These are phyloP conservation scores for Anaeramoeba ignava DNA, from an alignment of 78 protist genomes.

Conservation along the genomic window DNA sequence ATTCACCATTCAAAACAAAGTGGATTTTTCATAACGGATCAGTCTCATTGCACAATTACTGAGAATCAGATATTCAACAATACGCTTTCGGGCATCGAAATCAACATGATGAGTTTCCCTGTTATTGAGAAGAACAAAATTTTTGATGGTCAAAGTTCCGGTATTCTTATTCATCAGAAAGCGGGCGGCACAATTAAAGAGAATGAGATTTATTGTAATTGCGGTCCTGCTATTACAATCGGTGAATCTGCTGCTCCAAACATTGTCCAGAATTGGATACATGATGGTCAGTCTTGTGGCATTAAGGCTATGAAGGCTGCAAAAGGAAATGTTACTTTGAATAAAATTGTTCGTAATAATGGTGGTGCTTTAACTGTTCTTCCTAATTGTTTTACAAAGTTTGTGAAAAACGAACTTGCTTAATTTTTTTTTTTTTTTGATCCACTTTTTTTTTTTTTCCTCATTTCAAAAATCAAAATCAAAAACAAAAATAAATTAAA, in stretches of 20 bases:
- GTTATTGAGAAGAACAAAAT: slow-evolving; percentile 14
- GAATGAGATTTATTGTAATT: slow-evolving; percentile 15
- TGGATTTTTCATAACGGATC: slow-evolving; percentile 3
- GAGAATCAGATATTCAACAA: slow-evolving; percentile 9
- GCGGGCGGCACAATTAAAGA: slow-evolving; percentile 10
- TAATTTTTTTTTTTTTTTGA: too few species aligned
- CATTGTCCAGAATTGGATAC: slow-evolving; percentile 7
- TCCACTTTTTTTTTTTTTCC: too few species aligned
- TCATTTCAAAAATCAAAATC: too few species aligned
- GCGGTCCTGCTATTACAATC: neutral
- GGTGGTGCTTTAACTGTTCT: too few species aligned
- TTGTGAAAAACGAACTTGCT: too few species aligned
- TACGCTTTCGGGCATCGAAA: slow-evolving; percentile 3
- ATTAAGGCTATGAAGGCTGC: neutral
- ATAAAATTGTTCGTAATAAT: too few species aligned
- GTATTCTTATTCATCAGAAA: neutral
- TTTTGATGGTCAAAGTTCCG: slow-evolving; percentile 9
- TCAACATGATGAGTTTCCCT: slow-evolving; percentile 6
- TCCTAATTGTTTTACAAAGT: too few species aligned
- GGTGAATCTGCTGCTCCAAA: slow-evolving; percentile 1
- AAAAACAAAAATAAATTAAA: too few species aligned
- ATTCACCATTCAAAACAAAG: neutral
- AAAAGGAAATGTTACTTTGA: too few species aligned
- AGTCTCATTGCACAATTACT: neutral
- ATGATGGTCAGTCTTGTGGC: slow-evolving; percentile 4